phyloP scores from a whole-genome alignment of 192 early-diverging fungal genomes.

The Backusella parvicylindrica region DNA sequence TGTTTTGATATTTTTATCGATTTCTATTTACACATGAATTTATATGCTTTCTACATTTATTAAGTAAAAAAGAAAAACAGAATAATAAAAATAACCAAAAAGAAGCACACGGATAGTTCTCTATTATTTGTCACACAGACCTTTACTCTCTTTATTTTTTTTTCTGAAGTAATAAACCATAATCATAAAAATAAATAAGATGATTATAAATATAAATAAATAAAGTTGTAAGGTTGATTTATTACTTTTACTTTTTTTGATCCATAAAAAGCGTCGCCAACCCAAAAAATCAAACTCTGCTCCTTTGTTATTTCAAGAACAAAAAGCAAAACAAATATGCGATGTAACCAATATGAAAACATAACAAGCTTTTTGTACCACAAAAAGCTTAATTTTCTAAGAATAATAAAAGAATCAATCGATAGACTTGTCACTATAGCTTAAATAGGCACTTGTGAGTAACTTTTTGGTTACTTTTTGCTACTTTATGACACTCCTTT shows the following conservation, averaged over 20 bases:
- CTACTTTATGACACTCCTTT: not conserved
- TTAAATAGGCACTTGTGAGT: not conserved
- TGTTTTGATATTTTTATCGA: not conserved
- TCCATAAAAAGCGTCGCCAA: not conserved
- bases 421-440: not conserved
- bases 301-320: not conserved
- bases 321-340: not conserved
- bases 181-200: not conserved
- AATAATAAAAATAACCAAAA: not conserved
- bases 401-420: not conserved
- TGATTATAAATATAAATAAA: not conserved
- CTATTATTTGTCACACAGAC: not conserved
- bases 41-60: not conserved
- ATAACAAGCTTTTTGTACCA: not conserved
- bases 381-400: not conserved
- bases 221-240: not conserved
- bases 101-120: not conserved
- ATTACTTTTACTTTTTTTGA: not conserved
- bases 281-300: not conserved
- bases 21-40: not conserved
- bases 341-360: not conserved
- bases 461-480: not conserved
- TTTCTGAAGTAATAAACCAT: not conserved
- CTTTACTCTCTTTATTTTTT: not conserved
- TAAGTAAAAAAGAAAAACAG: not conserved